Evolutionary conservation across 768 basidiomycete species (phyloP), one percentile per base, ranked within the genome.

Genomic region (Lentinula detonsa): DNA sequence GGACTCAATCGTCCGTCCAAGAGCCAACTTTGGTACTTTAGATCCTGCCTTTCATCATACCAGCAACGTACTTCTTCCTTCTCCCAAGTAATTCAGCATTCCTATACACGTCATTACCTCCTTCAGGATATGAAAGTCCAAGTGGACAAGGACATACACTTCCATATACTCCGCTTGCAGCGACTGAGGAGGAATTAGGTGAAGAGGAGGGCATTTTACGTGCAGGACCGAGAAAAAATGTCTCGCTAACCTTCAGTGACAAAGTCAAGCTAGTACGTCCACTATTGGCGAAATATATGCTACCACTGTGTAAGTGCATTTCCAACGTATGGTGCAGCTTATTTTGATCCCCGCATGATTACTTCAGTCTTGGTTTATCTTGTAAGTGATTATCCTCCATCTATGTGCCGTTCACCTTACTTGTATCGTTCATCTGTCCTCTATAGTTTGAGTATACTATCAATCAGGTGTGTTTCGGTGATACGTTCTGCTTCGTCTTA

Each of bases 391-490:
- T 43, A 45, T 6, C 15, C 18, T 45, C 0, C 11, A 15, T 56
- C 18, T 23, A 21, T 37, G 51, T 15, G 31, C 11, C 39, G 21
- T 28, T 28, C 28, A 28, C 28, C 28, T 28, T 0, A 28, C 28
- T 28, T 28, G 28, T 28, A n/a, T 16, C 40, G 16, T 39, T 34
- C 52, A 6, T 63, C 56, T 28, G 10, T 46, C 15, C 61, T 21
- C 54, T 39, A 15, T 62, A 93, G 91, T 86, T 93, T 57, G 93
- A 95, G 71, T 95, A 95, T 69, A 93, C 89, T 2, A 95, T 95
- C 65, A 95, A 95, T 68, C 91, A 93, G 74, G 89, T 84, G 62
- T 23, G 74, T 54, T 11, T 18, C 11, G 4, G 43, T 18, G 11
- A 15, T 42, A 21, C 33, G 43, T 23, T n/a, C 31, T 43, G 45